phyloP scores from a whole-genome alignment of 2,329 filamentous ascomycete species.

The Aspergillus aculeatinus region DNA sequence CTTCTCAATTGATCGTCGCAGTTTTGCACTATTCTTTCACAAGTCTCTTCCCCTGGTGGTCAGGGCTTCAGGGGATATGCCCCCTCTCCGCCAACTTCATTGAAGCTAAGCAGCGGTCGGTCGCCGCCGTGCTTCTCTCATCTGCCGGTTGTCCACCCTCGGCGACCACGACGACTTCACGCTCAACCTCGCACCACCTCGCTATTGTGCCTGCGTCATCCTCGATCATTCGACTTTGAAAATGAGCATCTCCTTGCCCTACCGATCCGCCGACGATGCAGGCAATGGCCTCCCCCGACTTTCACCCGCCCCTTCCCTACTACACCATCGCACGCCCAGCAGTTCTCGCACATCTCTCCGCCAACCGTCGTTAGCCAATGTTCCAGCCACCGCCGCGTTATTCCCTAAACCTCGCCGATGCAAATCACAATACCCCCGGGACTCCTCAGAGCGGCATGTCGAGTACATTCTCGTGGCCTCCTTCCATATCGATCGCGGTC shows the following conservation, averaged over 20 bases:
- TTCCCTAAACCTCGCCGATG: constrained; percentile 55
- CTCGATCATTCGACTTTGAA: constrained; percentile 12
- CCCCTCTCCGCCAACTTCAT: background rate
- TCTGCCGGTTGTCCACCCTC: constrained; percentile 18
- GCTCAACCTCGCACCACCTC: background rate
- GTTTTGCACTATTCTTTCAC: background rate
- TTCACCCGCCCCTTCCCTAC: constrained; percentile 62
- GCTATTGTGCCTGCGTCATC: constrained; percentile 7
- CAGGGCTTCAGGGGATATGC: background rate
- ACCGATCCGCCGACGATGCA: constrained; percentile 42
- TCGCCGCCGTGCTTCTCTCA: constrained; percentile 2
- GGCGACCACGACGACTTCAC: background rate
- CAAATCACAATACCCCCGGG: constrained; percentile 74
- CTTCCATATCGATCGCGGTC: constrained; percentile 94
- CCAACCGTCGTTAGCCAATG: constrained; percentile 41
- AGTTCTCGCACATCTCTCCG: constrained; percentile 41
- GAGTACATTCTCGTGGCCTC: constrained; percentile 97
- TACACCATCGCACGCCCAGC: constrained; percentile 52
- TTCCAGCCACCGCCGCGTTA: constrained; percentile 23
- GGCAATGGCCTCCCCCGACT: constrained; percentile 54
- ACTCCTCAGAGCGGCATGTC: constrained; percentile 83
- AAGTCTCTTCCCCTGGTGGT: background rate
- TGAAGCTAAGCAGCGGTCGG: background rate
- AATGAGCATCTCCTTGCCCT: constrained; percentile 40
- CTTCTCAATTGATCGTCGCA: background rate